Base-by-base conservation (phyloP, 257 asterid genomes). In the Perilla frutescens region DNA sequence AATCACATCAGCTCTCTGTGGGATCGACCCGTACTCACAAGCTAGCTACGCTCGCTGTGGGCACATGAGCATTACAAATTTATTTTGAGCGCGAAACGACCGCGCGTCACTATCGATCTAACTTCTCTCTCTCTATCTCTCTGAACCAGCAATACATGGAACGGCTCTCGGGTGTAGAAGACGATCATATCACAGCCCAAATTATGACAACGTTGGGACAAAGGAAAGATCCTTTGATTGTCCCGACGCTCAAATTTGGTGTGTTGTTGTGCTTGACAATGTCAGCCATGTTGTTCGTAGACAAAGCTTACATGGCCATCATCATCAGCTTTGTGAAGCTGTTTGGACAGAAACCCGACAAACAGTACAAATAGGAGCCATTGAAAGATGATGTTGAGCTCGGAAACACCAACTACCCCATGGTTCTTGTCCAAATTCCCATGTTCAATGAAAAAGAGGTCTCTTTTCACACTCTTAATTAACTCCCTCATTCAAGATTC, bases 391-490 rank as follows among this genome's bases (percentile, higher is more conserved):
- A 93, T 78, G 67, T 91, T 71, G 98, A 93, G 88, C 72, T 82
- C 10, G 98, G 95, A 0, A 88, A 85, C 84, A 73, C 88, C 4
- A 80, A 81, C 63, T 91, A 86, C 43, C 98, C 97, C 0, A 67
- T 72, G 84, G 91, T 93, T 79, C 96, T 93, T 71, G 96, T 93
- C 71, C 98, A 93, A 83, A 86, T 93, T 60, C 98, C 97, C 7
- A 93, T 93, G 98, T 93, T 73, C 87, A 93, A 93, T 47, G 98
- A 90, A 47, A 87, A 55, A 83, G 98, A 93, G 97, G 98, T 92
- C 31, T 4, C 4, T 41, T 20, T 20, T 20, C 26, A 20, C 26
- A 0, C 26, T 20, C 26, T 20, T 20, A 20, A 20, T 20, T 20
- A 20, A 20, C 26, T 20, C 26, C 26, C 26, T 20, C 26, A 0